Percentiles rank a stretch among this genome's conserved stretches.
Evolutionary conservation across 371 early-diverging fungal genomes (phyloP).

Genomic region (Rhizopus stolonifer): DNA sequence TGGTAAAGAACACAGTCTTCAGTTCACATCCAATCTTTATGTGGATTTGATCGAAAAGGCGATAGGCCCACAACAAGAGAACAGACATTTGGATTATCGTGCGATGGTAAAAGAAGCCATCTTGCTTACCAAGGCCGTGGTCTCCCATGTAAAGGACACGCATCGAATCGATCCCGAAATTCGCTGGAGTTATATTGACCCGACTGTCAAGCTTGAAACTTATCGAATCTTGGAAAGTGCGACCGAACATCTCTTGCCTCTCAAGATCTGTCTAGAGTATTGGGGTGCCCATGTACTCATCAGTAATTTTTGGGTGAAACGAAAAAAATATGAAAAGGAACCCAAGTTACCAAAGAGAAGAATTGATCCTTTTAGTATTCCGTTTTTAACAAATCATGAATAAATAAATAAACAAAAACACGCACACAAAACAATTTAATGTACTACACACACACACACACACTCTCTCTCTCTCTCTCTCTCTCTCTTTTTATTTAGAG

Average conservation of each 20-base stretch:
- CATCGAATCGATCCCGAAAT: conserved; percentile 11
- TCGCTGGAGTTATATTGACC: conserved; percentile 13
- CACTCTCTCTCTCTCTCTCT: neutral
- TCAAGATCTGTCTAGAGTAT: conserved; percentile 17
- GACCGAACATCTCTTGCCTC: conserved; percentile 13
- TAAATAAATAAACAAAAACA: neutral
- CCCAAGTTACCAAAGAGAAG: neutral
- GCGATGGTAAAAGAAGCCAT: conserved; percentile 20
- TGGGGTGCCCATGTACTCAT: conserved; percentile 20
- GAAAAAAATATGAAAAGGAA: conserved; percentile 12
- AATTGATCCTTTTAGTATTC: conserved; percentile 5
- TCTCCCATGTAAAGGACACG: conserved; percentile 9
- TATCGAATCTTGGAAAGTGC: conserved; percentile 11
- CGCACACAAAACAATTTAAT: neutral
- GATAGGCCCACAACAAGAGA: conserved; percentile 8
- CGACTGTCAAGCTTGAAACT: conserved; percentile 13
- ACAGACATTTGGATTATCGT: conserved; percentile 8
- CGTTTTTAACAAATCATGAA: conserved; percentile 11
- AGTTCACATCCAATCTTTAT: conserved; percentile 15
- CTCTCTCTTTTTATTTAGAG: too few species aligned
- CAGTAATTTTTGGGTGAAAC: conserved; percentile 18
- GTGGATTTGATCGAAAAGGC: conserved; percentile 10
- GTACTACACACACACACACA: neutral
- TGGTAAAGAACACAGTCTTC: conserved; percentile 16
- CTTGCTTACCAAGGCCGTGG: conserved; percentile 11